Evolutionary conservation across 306 rosid genomes (phyloP), one percentile per base, ranked within the genome.

Genomic region (Cicer chorassanicum): DNA sequence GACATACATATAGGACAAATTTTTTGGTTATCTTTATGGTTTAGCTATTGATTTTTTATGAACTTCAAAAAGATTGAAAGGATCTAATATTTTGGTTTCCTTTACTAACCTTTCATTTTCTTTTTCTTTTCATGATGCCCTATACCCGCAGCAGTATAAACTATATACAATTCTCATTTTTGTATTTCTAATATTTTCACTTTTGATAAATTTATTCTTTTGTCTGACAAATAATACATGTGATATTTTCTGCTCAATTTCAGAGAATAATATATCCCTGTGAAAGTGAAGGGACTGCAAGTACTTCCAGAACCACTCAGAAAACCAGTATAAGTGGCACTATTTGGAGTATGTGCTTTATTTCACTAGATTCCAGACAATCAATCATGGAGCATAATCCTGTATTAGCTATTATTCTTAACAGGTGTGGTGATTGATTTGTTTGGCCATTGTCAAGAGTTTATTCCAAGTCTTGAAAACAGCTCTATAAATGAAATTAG

Each of bases 281-380:
- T 39, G 97, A 93, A 68, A 80, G 81, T 70, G 96, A 88, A 85
- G 89, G 81, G 50, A 79, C 85, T 72, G 36, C 79, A 46, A 79
- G 64, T 75, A 53, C 67, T 74, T 53, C 89, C 73, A 78, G 88
- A 89, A 82, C 86, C 77, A 43, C 72, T 53, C 86, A 79, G 55
- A 79, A 84, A 82, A 80, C 79, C 75, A 82, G 63, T 70, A 83
- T 89, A 64, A 42, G 68, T 18, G 96, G 98, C 79, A 88, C 96
- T 42, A 88, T 93, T 81, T 93, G 98, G 98, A 86, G 97, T 82
- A 89, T 89, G 96, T 88, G 94, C 90, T 93, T 93, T 78, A 87
- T 91, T 81, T 88, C 97, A 3, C 87, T 87, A 78, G 86, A 87
- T 82, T 83, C 81, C 57, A 73, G 73, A 80, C 86, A 84, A 62